A percentile compares a stretch with the other conserved stretches of the same genome.
Evolutionary conservation across 768 basidiomycete genomes (phyloP).

Genomic region (Holtermanniella nyarrowii): DNA sequence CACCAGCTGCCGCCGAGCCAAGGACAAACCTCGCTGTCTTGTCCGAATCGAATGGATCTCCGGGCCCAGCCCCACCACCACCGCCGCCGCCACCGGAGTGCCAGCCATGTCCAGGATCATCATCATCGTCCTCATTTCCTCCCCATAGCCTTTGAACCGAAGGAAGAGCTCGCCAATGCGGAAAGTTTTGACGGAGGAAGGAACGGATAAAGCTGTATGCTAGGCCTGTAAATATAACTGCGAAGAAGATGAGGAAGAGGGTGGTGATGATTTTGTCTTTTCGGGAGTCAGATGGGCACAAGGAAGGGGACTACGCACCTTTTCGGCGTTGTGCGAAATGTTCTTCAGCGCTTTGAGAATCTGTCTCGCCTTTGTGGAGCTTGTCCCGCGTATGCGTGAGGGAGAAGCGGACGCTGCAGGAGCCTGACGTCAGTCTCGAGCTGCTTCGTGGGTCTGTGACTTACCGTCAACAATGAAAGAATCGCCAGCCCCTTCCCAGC

Average conservation of each 20-base stretch:
- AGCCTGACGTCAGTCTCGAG: not conserved
- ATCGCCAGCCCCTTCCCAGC: not conserved
- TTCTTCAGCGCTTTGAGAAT: not conserved
- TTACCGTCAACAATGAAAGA: not conserved
- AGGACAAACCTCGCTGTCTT: slow-evolving; percentile 2
- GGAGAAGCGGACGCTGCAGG: not conserved
- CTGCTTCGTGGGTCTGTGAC: not conserved
- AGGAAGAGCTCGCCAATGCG: not conserved
- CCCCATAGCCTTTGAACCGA: not conserved
- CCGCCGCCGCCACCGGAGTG: not conserved
- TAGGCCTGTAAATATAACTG: not conserved
- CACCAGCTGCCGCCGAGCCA: too few relatives aligned
- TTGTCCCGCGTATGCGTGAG: not conserved
- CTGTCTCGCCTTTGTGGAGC: too few relatives aligned
- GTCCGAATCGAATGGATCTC: not conserved
- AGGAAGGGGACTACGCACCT: not conserved
- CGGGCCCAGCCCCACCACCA: too few relatives aligned
- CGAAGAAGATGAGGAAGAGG: not conserved
- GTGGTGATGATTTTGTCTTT: not conserved
- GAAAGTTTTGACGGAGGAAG: not conserved
- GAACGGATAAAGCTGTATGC: not conserved
- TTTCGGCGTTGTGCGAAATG: not conserved
- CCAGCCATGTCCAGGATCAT: not conserved
- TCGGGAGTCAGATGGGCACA: not conserved
- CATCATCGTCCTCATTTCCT: not conserved